phyloP scores from a whole-genome alignment of 129 eudicot species.

The Logfia minima region DNA sequence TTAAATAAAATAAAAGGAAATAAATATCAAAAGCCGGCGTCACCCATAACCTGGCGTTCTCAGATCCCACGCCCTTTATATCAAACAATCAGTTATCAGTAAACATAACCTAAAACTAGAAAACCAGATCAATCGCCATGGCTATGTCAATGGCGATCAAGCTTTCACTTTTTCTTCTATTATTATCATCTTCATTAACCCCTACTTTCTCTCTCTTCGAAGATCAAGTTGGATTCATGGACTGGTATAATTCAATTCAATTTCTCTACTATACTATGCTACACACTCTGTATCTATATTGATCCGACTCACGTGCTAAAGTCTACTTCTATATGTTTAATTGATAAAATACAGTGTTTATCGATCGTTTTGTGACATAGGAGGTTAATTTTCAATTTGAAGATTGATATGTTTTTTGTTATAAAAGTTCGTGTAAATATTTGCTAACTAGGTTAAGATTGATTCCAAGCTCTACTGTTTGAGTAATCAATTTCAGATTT shows the following conservation, averaged over 20 bases:
- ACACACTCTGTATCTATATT: background rate
- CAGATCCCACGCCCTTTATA: constrained; percentile 29
- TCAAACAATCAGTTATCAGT: constrained; percentile 4
- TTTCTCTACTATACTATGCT: background rate
- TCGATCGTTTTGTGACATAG: background rate
- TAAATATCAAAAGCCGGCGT: constrained; percentile 24
- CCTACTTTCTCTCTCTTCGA: constrained; percentile 55
- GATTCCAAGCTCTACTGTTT: background rate
- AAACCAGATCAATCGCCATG: constrained; percentile 21
- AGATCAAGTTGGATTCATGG: constrained; percentile 98
- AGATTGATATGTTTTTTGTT: background rate
- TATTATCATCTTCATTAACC: constrained; percentile 34
- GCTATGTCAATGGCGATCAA: constrained; percentile 83
- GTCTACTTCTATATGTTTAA: background rate
- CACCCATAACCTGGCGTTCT: constrained; percentile 29
- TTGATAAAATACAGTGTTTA: background rate
- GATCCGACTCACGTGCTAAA: background rate
- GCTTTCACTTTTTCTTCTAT: constrained; percentile 47
- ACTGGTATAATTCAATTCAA: constrained; percentile 48
- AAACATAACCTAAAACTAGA: background rate
- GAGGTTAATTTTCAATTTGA: background rate
- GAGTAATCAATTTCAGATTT: background rate
- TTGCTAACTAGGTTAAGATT: background rate
- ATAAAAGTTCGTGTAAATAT: background rate
- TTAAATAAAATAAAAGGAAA: background rate